Evolutionary conservation across 805 yeast genomes (phyloP).

Genomic region (Wickerhamomyces mucosus): DNA sequence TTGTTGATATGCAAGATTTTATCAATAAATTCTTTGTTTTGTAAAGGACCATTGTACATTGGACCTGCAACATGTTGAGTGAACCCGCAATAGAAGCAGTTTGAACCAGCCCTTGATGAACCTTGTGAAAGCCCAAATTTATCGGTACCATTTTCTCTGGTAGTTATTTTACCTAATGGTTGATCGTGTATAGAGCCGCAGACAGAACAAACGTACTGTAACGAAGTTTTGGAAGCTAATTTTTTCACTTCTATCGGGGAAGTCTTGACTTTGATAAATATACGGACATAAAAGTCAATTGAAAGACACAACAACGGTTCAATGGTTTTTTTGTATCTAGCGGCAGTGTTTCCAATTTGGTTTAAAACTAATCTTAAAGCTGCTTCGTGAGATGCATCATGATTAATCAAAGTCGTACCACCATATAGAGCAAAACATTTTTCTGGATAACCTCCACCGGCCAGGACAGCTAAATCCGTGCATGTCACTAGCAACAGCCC

Average conservation of each 20-base stretch:
- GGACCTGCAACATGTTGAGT: conserved; percentile 86
- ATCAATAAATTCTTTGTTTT: conserved; percentile 56
- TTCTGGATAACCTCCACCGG: conserved; percentile 95
- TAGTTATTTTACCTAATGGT: conserved; percentile 56
- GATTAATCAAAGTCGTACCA: conserved; percentile 67
- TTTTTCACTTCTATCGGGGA: conserved; percentile 79
- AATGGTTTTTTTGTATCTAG: conserved; percentile 76
- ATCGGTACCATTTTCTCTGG: conserved; percentile 29
- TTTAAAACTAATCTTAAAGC: conserved; percentile 80
- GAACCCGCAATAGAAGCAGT: conserved; percentile 63
- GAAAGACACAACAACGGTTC: conserved; percentile 82
- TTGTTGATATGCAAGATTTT: conserved; percentile 48
- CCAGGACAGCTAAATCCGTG: conserved; percentile 91
- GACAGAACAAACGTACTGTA: conserved; percentile 77
- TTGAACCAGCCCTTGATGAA: conserved; percentile 41
- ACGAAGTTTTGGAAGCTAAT: conserved; percentile 66
- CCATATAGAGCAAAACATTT: conserved; percentile 94
- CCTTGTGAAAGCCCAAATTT: conserved; percentile 62
- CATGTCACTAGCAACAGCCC: conserved; percentile 89
- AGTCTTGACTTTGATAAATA: conserved; percentile 68
- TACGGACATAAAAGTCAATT: conserved; percentile 87
- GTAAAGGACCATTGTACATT: conserved; percentile 85
- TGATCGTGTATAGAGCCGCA: conserved; percentile 71
- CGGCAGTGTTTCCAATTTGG: conserved; percentile 73
- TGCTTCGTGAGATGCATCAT: conserved; percentile 84